phyloP scores from a whole-genome alignment of 352 stramenopile species.

The Labyrinthula sp. region DNA sequence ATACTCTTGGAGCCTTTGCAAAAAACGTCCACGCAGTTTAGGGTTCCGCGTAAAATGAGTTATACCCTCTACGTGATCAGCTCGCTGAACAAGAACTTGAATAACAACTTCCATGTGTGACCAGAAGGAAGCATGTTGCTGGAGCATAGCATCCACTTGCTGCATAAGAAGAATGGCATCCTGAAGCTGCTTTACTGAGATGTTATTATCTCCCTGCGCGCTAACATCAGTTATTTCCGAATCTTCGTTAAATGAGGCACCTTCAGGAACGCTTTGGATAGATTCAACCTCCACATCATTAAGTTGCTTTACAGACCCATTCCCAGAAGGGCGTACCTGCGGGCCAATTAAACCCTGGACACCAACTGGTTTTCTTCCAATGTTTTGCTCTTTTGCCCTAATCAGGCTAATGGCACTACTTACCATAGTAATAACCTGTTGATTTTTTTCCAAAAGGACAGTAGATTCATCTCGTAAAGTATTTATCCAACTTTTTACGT shows the following conservation, averaged over 20 bases:
- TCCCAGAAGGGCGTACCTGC: no score
- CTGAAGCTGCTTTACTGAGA: not conserved
- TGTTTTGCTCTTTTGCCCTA: not conserved
- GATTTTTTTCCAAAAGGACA: constrained; percentile 27
- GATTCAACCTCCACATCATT: no score
- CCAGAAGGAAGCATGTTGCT: constrained; percentile 39
- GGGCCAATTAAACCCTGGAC: no score
- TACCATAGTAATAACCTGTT: constrained; percentile 26
- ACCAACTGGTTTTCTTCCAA: constrained; percentile 9
- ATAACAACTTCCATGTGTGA: constrained; percentile 40
- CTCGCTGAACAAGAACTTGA: constrained; percentile 37
- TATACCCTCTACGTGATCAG: constrained; percentile 39
- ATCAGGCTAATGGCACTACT: constrained; percentile 27
- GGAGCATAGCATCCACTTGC: constrained; percentile 35
- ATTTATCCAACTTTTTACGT: constrained; percentile 33
- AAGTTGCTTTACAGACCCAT: no score
- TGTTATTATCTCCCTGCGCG: constrained; percentile 1
- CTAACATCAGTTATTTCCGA: no score
- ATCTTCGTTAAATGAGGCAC: no score
- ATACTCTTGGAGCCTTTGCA: constrained; percentile 37
- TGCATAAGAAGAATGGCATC: no score
- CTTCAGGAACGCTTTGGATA: no score
- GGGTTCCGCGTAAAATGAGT: constrained; percentile 36
- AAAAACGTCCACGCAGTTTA: constrained; percentile 35
- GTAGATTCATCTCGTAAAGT: constrained; percentile 16